These are phyloP conservation scores for Oryza punctata DNA, from an alignment of 176 grass and related monocot species.

Conservation along the genomic window DNA sequence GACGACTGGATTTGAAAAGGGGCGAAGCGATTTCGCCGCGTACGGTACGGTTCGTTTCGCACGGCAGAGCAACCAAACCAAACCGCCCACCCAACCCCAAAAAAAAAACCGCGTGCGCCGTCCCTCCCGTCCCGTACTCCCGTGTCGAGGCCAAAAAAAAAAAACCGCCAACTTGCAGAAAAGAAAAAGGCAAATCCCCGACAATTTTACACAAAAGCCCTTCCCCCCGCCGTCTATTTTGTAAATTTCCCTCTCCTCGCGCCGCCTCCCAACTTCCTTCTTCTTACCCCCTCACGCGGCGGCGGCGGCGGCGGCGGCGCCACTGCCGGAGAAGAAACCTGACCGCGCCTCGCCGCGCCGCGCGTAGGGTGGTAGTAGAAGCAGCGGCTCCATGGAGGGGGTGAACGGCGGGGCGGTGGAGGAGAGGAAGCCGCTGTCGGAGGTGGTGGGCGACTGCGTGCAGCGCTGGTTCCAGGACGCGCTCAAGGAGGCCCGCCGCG, in stretches of 20 bases:
- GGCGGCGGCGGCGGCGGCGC: background rate
- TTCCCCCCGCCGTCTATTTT: background rate
- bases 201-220: constrained; percentile 40
- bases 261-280: background rate
- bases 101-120: constrained; percentile 29
- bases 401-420: constrained; percentile 7
- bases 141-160: no score
- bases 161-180: background rate
- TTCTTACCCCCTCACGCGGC: background rate
- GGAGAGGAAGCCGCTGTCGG: constrained; percentile 58
- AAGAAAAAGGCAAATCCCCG: background rate
- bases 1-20: no score
- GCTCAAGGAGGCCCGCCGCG: constrained; percentile 67
- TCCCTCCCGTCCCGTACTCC: no score
- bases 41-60: no score
- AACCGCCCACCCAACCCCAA: no score
- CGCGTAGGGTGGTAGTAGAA: no score
- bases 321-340: no score
- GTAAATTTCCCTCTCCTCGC: constrained; percentile 21
- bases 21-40: no score
- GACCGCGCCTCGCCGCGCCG: no score
- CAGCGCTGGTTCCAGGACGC: constrained; percentile 86
- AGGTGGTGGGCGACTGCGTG: constrained; percentile 78
- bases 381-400: constrained; percentile 38
- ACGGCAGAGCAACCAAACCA: background rate